A percentile compares a stretch with the other conserved stretches of the same genome.
Evolutionary conservation across 208 protist species (phyloP).

Genomic region (Eutreptiella sp.): DNA sequence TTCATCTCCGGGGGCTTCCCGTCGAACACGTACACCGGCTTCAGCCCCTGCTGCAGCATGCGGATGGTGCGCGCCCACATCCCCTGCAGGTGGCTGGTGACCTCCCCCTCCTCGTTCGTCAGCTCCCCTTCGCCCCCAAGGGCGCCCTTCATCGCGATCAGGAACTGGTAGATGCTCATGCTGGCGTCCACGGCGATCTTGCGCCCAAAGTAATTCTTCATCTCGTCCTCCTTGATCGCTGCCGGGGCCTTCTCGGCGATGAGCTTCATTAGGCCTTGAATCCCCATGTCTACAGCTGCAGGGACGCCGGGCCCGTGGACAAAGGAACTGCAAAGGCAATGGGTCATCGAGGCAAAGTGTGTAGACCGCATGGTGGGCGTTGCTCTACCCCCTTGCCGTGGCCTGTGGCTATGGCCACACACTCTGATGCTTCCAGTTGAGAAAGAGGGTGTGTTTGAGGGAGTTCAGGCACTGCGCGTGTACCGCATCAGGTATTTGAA

Average conservation of each 20-base stretch:
- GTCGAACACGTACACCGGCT: conserved; percentile 99
- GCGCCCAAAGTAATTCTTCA: conserved; percentile 95
- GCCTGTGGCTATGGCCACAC: no score
- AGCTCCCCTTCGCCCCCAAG: conserved; percentile 80
- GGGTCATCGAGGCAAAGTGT: no score
- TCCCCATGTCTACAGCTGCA: no score
- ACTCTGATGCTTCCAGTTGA: no score
- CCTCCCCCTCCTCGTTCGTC: conserved; percentile 89
- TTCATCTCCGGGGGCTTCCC: conserved; percentile 97
- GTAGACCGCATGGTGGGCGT: no score
- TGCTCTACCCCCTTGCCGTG: no score
- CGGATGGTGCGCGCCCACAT: conserved; percentile 94
- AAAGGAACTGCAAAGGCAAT: no score
- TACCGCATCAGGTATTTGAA: no score
- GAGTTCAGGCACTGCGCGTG: no score
- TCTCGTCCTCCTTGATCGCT: conserved; percentile 77
- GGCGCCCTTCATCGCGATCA: conserved; percentile 88
- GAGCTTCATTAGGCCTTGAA: conserved; percentile 90
- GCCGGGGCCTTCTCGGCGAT: conserved; percentile 85
- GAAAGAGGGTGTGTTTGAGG: no score
- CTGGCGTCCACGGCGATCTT: conserved; percentile 98
- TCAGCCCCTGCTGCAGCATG: conserved; percentile 95
- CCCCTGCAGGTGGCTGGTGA: conserved; percentile 95
- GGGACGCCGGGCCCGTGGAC: no score
- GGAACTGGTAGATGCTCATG: conserved; percentile 99